Percentiles rank a stretch among this genome's conserved stretches.
Evolutionary conservation across 371 early-diverging fungal genomes (phyloP).

Genomic region (Mucor circinelloides): DNA sequence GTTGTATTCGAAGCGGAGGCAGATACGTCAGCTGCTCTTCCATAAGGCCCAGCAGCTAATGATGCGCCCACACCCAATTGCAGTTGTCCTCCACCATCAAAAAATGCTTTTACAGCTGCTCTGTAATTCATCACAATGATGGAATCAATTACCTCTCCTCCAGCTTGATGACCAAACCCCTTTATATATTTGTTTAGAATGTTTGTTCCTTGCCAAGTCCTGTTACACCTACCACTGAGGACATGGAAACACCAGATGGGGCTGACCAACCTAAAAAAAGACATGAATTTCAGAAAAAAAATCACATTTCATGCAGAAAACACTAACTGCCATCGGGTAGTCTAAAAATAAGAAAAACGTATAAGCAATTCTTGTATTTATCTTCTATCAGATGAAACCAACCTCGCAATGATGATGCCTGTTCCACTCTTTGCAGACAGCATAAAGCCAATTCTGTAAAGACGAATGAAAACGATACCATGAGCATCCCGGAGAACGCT

Average conservation of each 20-base stretch:
- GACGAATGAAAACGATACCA: conserved; percentile 42
- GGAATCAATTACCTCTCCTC: conserved; percentile 43
- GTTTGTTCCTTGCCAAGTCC: neutral
- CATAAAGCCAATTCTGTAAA: conserved; percentile 34
- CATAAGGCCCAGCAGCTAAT: conserved; percentile 40
- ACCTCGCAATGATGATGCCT: conserved; percentile 49
- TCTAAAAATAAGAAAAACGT: neutral
- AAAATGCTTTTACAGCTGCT: conserved; percentile 43
- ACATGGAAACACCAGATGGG: conserved; percentile 46
- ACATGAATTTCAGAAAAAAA: neutral
- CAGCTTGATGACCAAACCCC: conserved; percentile 42
- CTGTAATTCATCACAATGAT: conserved; percentile 50
- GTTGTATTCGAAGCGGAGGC: conserved; percentile 30
- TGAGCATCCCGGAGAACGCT: conserved; percentile 37
- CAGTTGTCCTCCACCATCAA: conserved; percentile 45
- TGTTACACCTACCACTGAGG: conserved; percentile 31
- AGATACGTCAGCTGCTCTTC: conserved; percentile 34
- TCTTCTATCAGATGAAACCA: neutral
- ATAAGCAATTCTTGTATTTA: neutral
- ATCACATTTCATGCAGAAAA: neutral
- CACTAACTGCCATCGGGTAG: conserved; percentile 44
- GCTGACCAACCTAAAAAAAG: conserved; percentile 43
- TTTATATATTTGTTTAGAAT: conserved; percentile 2
- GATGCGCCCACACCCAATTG: conserved; percentile 42
- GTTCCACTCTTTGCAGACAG: conserved; percentile 40